Percentiles rank a stretch among this genome's conserved stretches.
These are phyloP conservation scores for Suhomyces chickasaworum DNA, from an alignment of 1,139 yeast genomes.

Conservation along the genomic window DNA sequence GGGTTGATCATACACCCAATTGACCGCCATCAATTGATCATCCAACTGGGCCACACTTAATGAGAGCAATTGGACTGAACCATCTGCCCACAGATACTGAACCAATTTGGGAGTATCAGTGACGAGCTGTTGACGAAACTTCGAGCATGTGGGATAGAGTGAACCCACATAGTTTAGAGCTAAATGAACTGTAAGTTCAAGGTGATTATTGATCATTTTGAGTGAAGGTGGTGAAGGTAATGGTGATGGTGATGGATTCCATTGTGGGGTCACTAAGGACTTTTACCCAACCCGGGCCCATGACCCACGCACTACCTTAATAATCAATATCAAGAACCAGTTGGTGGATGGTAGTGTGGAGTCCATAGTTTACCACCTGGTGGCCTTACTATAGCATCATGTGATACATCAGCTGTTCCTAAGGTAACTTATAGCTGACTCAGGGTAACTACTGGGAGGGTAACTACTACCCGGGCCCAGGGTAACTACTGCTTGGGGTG, in stretches of 20 bases:
- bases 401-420: too few species aligned
- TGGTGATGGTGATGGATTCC: not conserved
- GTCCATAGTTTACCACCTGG: too few species aligned
- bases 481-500: too few species aligned
- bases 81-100: constrained; percentile 20
- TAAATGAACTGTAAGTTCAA: constrained; percentile 29
- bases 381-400: too few species aligned
- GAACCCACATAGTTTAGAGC: constrained; percentile 30
- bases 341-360: too few species aligned
- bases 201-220: constrained; percentile 27
- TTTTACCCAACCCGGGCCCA: too few species aligned
- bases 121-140: constrained; percentile 7
- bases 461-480: too few species aligned
- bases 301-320: too few species aligned
- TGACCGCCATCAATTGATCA: constrained; percentile 19
- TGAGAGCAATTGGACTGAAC: constrained; percentile 14
- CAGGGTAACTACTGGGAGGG: too few species aligned
- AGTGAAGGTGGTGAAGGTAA: constrained; percentile 2
- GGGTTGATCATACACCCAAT: constrained; percentile 17
- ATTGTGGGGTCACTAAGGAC: not conserved
- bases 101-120: constrained; percentile 17
- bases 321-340: too few species aligned
- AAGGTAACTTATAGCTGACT: too few species aligned
- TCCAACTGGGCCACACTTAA: constrained; percentile 18
- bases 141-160: constrained; percentile 13